Evolutionary conservation across 306 rosid genomes (phyloP).

Genomic region (Cercis canadensis): DNA sequence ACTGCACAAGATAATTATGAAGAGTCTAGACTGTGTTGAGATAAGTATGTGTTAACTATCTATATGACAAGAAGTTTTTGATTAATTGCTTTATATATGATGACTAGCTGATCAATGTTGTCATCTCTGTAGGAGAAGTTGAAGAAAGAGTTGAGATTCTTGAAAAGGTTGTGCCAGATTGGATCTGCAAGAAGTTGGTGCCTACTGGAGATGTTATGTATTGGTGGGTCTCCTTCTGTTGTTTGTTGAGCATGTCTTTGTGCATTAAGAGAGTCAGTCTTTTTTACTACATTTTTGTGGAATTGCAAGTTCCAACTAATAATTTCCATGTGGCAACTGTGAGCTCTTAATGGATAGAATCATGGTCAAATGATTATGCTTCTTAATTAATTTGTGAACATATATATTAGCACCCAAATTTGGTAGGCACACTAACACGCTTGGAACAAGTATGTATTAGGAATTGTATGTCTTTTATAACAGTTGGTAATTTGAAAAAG

Average conservation of each 20-base stretch:
- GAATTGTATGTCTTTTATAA: no score
- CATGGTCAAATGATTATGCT: background rate
- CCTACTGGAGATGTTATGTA: constrained; percentile 57
- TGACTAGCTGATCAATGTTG: constrained; percentile 28
- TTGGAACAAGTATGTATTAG: no score
- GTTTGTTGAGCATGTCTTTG: no score
- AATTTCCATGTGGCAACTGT: no score
- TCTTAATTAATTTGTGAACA: no score
- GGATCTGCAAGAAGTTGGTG: constrained; percentile 58
- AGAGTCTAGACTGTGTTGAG: constrained; percentile 56
- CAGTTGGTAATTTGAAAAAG: no score
- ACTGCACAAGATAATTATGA: constrained; percentile 68
- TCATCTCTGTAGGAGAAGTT: constrained; percentile 60
- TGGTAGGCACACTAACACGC: no score
- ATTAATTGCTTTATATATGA: constrained; percentile 29
- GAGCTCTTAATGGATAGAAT: background rate
- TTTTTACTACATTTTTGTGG: background rate
- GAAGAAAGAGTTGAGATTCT: constrained; percentile 60
- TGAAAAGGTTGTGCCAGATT: constrained; percentile 61
- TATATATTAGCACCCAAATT: no score
- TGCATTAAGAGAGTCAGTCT: no score
- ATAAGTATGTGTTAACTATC: constrained; percentile 52
- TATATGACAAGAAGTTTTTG: constrained; percentile 27
- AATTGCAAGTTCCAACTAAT: background rate
- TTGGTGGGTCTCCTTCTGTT: constrained; percentile 46